Conservation (phyloP, 768 basidiomycete genomes). For the Neoboletus subvelutipes region DNA sequence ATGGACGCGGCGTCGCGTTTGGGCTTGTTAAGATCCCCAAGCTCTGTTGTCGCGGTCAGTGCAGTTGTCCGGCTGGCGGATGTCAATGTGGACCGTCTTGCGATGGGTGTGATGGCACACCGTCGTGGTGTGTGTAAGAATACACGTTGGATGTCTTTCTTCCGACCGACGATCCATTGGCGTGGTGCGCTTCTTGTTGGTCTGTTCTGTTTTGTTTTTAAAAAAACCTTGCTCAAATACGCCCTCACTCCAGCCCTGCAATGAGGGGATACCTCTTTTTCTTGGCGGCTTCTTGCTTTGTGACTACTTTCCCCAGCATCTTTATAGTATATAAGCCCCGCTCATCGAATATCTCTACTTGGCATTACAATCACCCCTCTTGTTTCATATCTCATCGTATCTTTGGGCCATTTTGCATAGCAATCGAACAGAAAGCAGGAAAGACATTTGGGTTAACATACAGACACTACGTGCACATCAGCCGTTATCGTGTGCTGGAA, state of each 20-base stretch:
- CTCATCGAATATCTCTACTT: neutral
- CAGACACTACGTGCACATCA: too few species aligned
- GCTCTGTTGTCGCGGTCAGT: slow-evolving; percentile 64
- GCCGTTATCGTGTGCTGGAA: too few species aligned
- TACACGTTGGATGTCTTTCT: neutral
- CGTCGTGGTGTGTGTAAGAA: neutral
- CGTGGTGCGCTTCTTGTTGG: neutral
- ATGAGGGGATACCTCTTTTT: neutral
- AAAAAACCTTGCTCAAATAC: too few species aligned
- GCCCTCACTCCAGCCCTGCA: neutral
- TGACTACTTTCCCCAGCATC: neutral
- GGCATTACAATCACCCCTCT: neutral
- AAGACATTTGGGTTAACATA: too few species aligned
- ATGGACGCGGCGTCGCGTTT: slow-evolving; percentile 43
- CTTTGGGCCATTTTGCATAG: too few species aligned
- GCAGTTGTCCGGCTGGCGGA: slow-evolving; percentile 51
- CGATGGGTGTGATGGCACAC: slow-evolving; percentile 41
- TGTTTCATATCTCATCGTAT: neutral
- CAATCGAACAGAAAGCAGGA: too few species aligned
- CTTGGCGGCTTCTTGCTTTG: neutral
- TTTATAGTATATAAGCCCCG: neutral
- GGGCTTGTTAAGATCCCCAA: slow-evolving; percentile 59
- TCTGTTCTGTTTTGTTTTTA: neutral
- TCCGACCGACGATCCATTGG: neutral
- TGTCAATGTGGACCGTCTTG: slow-evolving; percentile 63